phyloP scores from a whole-genome alignment of 495 filamentous ascomycete species.

The Cladorrhinum samala region DNA sequence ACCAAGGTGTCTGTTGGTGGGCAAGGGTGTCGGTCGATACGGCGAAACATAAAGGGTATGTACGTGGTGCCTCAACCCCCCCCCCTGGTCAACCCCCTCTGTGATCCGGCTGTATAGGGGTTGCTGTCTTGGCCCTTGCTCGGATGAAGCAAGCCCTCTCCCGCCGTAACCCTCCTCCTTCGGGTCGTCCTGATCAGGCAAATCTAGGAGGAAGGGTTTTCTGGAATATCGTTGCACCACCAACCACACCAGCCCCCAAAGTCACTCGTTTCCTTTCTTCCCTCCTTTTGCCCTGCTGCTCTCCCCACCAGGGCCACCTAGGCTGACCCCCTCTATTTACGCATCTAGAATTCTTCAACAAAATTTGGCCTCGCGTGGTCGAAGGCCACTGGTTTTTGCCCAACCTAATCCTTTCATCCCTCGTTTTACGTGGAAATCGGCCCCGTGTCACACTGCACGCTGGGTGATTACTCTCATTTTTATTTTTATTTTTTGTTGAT shows the following conservation, averaged over 20 bases:
- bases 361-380: slow-evolving; percentile 16
- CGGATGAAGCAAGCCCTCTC: slow-evolving; percentile 19
- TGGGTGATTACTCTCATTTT: too few species aligned
- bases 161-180: slow-evolving; percentile 8
- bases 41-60: slow-evolving; percentile 34
- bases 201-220: slow-evolving; percentile 21
- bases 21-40: slow-evolving; percentile 14
- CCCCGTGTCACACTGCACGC: slow-evolving; percentile 19
- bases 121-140: slow-evolving; percentile 22
- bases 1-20: too few species aligned
- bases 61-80: slow-evolving; percentile 27
- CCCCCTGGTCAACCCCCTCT: slow-evolving; percentile 21
- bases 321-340: slow-evolving; percentile 20
- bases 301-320: slow-evolving; percentile 7
- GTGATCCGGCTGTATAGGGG: slow-evolving; percentile 28
- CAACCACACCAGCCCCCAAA: slow-evolving; percentile 4
- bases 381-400: slow-evolving; percentile 10
- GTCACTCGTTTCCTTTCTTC: slow-evolving; percentile 10
- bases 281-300: slow-evolving; percentile 14
- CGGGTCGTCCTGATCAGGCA: slow-evolving; percentile 23
- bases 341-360: slow-evolving; percentile 11
- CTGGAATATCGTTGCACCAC: slow-evolving; percentile 14
- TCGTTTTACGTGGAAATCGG: slow-evolving; percentile 20
- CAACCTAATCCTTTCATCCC: slow-evolving; percentile 11
- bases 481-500: neutral